A percentile compares a stretch with the other conserved stretches of the same genome.
These are phyloP conservation scores for Acanthamoeba sp. DNA, from an alignment of 208 protist species.

Conservation along the genomic window DNA sequence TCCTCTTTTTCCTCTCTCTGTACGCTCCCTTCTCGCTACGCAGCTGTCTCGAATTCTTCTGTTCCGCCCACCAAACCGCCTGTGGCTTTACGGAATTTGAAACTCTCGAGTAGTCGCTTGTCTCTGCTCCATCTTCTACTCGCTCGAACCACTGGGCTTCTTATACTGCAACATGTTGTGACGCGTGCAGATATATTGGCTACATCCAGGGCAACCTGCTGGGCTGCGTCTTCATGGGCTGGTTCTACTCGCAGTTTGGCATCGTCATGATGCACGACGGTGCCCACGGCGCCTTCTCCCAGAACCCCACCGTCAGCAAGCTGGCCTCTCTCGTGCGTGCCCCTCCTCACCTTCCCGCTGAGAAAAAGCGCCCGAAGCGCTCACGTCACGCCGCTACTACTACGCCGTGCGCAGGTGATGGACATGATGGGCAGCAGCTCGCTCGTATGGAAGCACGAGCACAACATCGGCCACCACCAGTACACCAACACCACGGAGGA, in stretches of 20 bases:
- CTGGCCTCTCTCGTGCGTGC: background rate
- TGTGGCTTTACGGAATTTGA: too few relatives aligned
- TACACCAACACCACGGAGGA: constrained; percentile 38
- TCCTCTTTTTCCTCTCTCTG: background rate
- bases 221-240: constrained; percentile 6
- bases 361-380: too few relatives aligned
- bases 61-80: too few relatives aligned
- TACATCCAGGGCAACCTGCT: background rate
- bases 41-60: too few relatives aligned
- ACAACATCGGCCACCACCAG: constrained; percentile 62
- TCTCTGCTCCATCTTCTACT: background rate
- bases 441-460: constrained; percentile 50
- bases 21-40: too few relatives aligned
- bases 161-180: too few relatives aligned
- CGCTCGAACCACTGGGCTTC: background rate
- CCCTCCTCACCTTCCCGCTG: background rate
- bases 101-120: too few relatives aligned
- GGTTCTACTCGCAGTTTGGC: constrained; percentile 39
- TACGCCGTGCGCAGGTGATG: constrained; percentile 51
- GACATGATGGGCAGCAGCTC: constrained; percentile 46
- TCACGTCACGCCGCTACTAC: too few relatives aligned
- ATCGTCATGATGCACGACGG: constrained; percentile 55
- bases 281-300: background rate
- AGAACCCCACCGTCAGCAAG: background rate
- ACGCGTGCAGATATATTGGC: background rate